Evolutionary conservation across 2,329 filamentous ascomycete genomes (phyloP).

Genomic region (Fusarium torreyae): DNA sequence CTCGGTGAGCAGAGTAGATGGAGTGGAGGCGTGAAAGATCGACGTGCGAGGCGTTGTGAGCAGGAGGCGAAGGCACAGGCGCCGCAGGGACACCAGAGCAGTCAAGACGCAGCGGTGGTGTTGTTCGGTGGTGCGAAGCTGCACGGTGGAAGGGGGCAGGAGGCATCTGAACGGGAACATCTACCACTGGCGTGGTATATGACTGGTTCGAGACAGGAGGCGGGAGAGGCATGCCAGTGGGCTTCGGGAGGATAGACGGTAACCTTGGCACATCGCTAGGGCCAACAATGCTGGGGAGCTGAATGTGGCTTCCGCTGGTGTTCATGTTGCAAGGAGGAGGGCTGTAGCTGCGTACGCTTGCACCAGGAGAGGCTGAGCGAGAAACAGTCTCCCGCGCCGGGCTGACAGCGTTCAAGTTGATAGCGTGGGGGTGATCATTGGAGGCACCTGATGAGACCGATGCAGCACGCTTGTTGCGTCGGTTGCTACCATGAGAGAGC

Average conservation of each 20-base stretch:
- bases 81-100: constrained; percentile 63
- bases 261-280: constrained; percentile 63
- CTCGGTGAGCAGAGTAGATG: constrained; percentile 79
- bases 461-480: constrained; percentile 82
- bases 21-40: constrained; percentile 77
- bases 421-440: constrained; percentile 65
- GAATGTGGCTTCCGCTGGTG: constrained; percentile 61
- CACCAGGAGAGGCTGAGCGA: constrained; percentile 65
- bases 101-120: constrained; percentile 71
- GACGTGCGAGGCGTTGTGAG: constrained; percentile 62
- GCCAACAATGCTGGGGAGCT: constrained; percentile 67
- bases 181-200: constrained; percentile 60
- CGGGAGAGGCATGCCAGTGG: constrained; percentile 65
- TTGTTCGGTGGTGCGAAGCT: constrained; percentile 55
- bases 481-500: constrained; percentile 84
- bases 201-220: constrained; percentile 56
- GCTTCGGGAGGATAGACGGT: constrained; percentile 77
- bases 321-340: constrained; percentile 59
- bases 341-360: constrained; percentile 62
- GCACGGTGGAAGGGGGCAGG: constrained; percentile 57
- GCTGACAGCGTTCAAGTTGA: constrained; percentile 63
- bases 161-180: constrained; percentile 63
- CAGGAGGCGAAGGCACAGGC: constrained; percentile 54
- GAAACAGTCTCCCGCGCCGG: constrained; percentile 65
- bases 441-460: constrained; percentile 77